Percentiles rank a stretch among this genome's conserved stretches.
phyloP scores from a whole-genome alignment of 176 grass and related monocot genomes.

The Hsuehochloa calcarea region DNA sequence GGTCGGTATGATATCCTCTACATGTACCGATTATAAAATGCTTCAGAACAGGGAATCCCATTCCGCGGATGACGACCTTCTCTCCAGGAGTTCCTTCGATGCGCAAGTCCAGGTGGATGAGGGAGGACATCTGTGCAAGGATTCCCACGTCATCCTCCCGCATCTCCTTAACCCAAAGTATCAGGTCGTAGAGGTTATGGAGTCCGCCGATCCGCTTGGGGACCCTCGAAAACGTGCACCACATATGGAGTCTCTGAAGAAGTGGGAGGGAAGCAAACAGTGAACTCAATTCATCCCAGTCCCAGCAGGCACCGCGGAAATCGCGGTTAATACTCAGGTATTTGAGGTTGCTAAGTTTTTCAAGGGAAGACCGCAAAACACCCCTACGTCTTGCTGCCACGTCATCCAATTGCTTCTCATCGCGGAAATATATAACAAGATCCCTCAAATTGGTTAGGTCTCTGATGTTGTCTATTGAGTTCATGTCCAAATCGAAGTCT shows the following conservation, averaged over 20 bases:
- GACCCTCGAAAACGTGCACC: not conserved
- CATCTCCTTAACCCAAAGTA: not conserved
- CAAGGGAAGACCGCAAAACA: not conserved
- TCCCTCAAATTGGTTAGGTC: not conserved
- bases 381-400: not conserved
- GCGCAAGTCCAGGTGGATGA: not conserved
- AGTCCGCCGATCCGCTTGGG: not conserved
- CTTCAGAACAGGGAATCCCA: too few species aligned
- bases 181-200: too few species aligned
- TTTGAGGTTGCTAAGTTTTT: not conserved
- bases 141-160: not conserved
- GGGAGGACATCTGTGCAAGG: not conserved
- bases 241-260: not conserved
- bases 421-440: not conserved
- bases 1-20: too few species aligned
- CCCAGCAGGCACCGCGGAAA: fast-evolving
- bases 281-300: not conserved
- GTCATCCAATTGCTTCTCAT: not conserved
- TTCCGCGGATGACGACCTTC: too few species aligned
- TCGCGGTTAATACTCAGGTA: fast-evolving
- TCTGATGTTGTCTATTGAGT: too few species aligned
- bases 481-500: too few species aligned
- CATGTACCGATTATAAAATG: too few species aligned
- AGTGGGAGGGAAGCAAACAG: too few species aligned
- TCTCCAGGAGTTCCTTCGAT: not conserved